Evolutionary conservation across 1,284 basidiomycete genomes (phyloP).

Genomic region (Apiotrichum siamense): DNA sequence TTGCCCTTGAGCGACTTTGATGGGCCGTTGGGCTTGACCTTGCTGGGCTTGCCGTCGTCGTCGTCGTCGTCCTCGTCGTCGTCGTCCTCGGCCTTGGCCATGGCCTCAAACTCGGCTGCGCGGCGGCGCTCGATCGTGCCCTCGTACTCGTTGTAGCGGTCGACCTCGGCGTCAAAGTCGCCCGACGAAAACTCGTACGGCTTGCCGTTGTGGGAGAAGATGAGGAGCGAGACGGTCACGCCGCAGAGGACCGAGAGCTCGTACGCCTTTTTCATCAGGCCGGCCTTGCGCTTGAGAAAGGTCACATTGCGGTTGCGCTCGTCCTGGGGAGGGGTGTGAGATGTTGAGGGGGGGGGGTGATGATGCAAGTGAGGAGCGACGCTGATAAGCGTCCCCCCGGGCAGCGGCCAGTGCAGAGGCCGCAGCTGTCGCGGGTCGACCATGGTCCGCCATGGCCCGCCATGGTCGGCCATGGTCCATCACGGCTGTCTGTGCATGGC

Average conservation of each 20-base stretch:
- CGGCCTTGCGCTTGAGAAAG: conserved; percentile 44
- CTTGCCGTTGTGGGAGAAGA: conserved; percentile 43
- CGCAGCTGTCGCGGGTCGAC: too few species aligned
- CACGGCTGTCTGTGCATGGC: background rate
- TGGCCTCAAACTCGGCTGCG: conserved; percentile 43
- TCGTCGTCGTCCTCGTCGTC: conserved; percentile 43
- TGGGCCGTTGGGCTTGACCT: conserved; percentile 11
- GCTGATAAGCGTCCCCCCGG: too few species aligned
- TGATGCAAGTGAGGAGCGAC: too few species aligned
- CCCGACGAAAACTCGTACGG: conserved; percentile 44
- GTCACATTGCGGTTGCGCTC: conserved; percentile 41
- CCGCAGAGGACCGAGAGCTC: conserved; percentile 46
- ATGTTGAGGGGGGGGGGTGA: background rate
- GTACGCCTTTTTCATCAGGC: conserved; percentile 49
- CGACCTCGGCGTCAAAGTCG: conserved; percentile 42
- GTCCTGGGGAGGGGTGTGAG: conserved; percentile 25
- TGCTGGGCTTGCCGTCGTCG: background rate
- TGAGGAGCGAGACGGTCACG: conserved; percentile 46
- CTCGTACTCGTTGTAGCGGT: conserved; percentile 46
- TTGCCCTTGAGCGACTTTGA: conserved; percentile 40
- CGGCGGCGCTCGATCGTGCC: conserved; percentile 46
- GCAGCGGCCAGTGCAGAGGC: too few species aligned
- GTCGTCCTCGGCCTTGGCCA: conserved; percentile 39
- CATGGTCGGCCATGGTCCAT: background rate
- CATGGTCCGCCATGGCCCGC: too few species aligned